phyloP scores from a whole-genome alignment of 495 filamentous ascomycete species.

The Glonium stellatum region DNA sequence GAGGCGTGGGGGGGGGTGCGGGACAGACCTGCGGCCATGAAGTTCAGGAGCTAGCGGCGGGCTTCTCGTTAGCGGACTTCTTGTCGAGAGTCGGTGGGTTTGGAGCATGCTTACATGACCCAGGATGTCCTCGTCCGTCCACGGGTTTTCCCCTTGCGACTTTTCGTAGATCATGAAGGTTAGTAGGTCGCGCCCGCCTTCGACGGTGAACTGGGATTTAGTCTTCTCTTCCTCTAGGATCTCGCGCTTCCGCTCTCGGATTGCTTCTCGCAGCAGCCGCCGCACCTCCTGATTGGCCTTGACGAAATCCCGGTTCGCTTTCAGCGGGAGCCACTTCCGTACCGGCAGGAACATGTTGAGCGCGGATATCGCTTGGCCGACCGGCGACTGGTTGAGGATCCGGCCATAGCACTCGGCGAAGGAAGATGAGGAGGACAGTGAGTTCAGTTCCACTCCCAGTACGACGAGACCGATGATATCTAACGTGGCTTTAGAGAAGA shows the following conservation, averaged over 20 bases:
- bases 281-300: conserved; percentile 3
- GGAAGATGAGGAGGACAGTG: conserved; percentile 55
- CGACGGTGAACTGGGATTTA: not conserved
- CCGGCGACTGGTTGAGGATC: conserved; percentile 46
- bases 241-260: conserved; percentile 2
- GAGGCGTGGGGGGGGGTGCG: too few relatives aligned
- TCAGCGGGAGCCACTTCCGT: conserved; percentile 12
- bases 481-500: conserved; percentile 66
- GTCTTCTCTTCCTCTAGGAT: not conserved
- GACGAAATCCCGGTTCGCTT: conserved; percentile 13
- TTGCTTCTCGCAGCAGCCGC: conserved; percentile 1
- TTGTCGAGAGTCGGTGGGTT: too few relatives aligned
- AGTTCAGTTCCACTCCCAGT: conserved; percentile 69
- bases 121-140: conserved; percentile 16
- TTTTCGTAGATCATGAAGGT: conserved; percentile 9
- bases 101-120: conserved; percentile 3
- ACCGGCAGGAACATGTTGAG: conserved; percentile 16
- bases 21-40: conserved; percentile 15
- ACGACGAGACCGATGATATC: conserved; percentile 80
- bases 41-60: conserved; percentile 9
- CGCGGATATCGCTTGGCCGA: conserved; percentile 4
- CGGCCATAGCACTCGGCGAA: conserved; percentile 59
- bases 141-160: not conserved
- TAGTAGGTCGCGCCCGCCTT: conserved; percentile 5
- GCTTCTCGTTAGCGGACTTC: not conserved